phyloP scores from a whole-genome alignment of 2,329 filamentous ascomycete genomes.

The Myotisia sp. region DNA sequence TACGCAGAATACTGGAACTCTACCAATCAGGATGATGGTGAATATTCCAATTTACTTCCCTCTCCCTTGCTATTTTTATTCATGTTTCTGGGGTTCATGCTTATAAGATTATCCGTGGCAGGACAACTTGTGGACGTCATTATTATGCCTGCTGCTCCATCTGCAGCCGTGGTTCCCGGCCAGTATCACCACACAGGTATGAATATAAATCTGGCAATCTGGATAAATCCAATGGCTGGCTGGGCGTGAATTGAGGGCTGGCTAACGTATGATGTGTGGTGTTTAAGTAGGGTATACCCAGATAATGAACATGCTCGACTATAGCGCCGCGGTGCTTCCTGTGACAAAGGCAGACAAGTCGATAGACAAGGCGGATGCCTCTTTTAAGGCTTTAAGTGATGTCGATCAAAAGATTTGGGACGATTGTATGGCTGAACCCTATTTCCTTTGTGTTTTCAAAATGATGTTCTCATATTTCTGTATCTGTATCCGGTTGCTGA shows the following conservation, averaged over 20 bases:
- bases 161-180: conserved; percentile 27
- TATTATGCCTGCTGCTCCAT: conserved; percentile 30
- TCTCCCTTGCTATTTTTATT: not conserved
- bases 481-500: no score
- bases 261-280: not conserved
- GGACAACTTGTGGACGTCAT: conserved; percentile 41
- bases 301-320: conserved; percentile 43
- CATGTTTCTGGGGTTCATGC: conserved; percentile 23
- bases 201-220: not conserved
- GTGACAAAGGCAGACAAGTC: conserved; percentile 40
- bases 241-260: no score
- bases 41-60: not conserved
- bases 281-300: conserved; percentile 27
- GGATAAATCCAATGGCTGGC: not conserved
- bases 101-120: conserved; percentile 24
- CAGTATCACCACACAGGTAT: conserved; percentile 28
- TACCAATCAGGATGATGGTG: conserved; percentile 24
- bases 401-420: conserved; percentile 2
- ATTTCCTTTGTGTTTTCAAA: no score
- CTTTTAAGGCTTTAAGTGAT: conserved; percentile 1
- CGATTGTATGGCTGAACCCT: not conserved
- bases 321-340: conserved; percentile 40
- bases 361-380: conserved; percentile 30
- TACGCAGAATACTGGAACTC: conserved; percentile 54
- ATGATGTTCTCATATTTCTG: not conserved